Base-by-base conservation (phyloP, 345 rosid species). In the Tarenaya hassleriana region DNA sequence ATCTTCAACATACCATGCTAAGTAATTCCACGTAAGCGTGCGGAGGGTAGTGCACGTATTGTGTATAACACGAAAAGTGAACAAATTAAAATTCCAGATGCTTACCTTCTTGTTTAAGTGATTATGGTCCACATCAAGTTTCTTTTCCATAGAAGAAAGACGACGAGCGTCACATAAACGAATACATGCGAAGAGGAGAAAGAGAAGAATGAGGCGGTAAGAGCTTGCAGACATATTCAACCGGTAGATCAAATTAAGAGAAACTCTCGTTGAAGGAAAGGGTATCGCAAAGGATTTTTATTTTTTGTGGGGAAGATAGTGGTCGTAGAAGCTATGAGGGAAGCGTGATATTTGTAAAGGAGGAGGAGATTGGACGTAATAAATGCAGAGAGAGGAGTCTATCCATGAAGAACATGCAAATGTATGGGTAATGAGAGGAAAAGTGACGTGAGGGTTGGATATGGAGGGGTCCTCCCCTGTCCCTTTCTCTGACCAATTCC, bases 141-240 rank as follows among this genome's bases (percentile, higher is more conserved):
- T 58, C 50, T 65, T 55, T 44, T 61, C 59, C 19, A n/a, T 20
- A 35, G 50, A 56, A 27, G 47, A 66, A 37, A 78, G 73, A 60
- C 46, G 69, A 43, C 85, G 83, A 35, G 76, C 79, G 40, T 66
- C 54, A 46, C 81, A 75, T 69, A 73, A 69, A 56, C 56, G 74
- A 69, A 67, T 62, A 32, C 73, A 40, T 58, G 71, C 62, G 35
- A 78, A 24, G 55, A 66, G 59, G 4, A 78, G 7, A 66, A 66
- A 48, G 19, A 51, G 54, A 27, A 77, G 51, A 29, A 80, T 64
- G 63, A 78, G 44, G 52, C 55, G 38, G 43, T 12, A 64, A 32
- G 54, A 34, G 64, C 64, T 63, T 55, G 65, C 41, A 52, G 34
- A 41, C 65, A 40, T 47, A 52, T 47, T 43, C 16, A 46, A 31